Evolutionary conservation across 768 basidiomycete genomes (phyloP), one percentile per base, ranked within the genome.

Genomic region (Boletus patriciae): DNA sequence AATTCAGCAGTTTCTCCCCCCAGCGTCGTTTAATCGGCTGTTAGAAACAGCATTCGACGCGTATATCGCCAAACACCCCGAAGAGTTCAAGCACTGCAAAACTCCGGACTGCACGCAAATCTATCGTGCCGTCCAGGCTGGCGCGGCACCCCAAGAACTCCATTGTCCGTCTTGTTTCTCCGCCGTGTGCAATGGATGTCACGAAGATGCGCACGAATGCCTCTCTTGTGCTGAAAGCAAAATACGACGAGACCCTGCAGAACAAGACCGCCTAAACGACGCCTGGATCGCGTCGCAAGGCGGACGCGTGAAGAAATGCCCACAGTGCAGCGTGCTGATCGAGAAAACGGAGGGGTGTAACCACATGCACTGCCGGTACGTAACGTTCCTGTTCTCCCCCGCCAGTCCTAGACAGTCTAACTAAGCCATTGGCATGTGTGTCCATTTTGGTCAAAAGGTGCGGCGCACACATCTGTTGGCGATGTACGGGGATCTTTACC

Each of bases 401-500:
- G 31, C 2, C n/a, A 13, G 11, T 18, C 19, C 3, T 13, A 16
- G 25, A 21, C 6, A 0, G 13, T 23, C 9, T 16, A 7, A 33
- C 31, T 15, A 0, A 46, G n/a, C 5, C 15, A 12, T 40, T 1
- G 1, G 4, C 11, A 15, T 36, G 34, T 10, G 31, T 18, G 18
- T 25, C 27, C 11, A 37, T 18, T 1, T n/a, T 2, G 23, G 23
- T 33, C 18, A 10, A 21, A 34, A 85, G 80, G 46, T 92, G 90
- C 67, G 77, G 81, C 46, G 87, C 85, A 1, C 90, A 92, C 67
- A 85, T 87, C 3, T 92, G 90, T 60, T 92, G 90, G 91, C 68
- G 69, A 9, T 86, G 85, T 54, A 67, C 82, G 72, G 68, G 68
- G 9, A 47, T 72, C 6, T 85, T 84, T 46, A 56, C 55, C 0